These are phyloP conservation scores for Quercus lobata DNA, from an alignment of 331 rosid species.

Conservation along the genomic window DNA sequence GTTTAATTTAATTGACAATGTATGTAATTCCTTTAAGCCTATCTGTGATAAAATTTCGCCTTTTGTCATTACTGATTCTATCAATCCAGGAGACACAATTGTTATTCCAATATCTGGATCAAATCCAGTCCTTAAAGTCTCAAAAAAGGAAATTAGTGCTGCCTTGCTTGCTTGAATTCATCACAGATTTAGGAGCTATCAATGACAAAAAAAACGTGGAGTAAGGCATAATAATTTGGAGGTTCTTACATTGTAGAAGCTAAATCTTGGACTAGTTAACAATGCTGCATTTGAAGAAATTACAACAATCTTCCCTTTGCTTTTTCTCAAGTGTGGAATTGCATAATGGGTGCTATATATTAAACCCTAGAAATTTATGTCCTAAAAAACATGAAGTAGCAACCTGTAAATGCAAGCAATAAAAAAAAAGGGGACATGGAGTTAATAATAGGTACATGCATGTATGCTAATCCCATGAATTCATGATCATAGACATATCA, in stretches of 20 bases:
- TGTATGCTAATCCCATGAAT: too few relatives aligned
- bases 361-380: slow-evolving; percentile 76
- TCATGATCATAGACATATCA: too few relatives aligned
- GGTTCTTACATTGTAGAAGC: slow-evolving; percentile 40
- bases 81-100: slow-evolving; percentile 49
- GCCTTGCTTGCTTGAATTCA: slow-evolving; percentile 60
- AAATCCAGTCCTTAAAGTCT: slow-evolving; percentile 52
- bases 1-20: too few relatives aligned
- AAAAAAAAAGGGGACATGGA: too few relatives aligned
- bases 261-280: slow-evolving; percentile 53
- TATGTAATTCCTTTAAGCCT: background rate
- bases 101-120: slow-evolving; percentile 46
- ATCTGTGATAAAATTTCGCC: too few relatives aligned
- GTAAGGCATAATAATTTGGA: too few relatives aligned
- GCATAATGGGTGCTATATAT: slow-evolving; percentile 50
- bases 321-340: slow-evolving; percentile 42
- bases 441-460: too few relatives aligned
- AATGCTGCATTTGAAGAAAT: slow-evolving; percentile 49
- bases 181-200: background rate
- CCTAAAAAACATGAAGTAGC: slow-evolving; percentile 25
- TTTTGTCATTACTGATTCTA: slow-evolving; percentile 48
- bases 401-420: too few relatives aligned
- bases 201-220: background rate
- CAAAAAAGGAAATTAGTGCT: slow-evolving; percentile 42
- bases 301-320: slow-evolving; percentile 56